phyloP scores from a whole-genome alignment of 2,329 filamentous ascomycete species.

The Ophiostoma ips region DNA sequence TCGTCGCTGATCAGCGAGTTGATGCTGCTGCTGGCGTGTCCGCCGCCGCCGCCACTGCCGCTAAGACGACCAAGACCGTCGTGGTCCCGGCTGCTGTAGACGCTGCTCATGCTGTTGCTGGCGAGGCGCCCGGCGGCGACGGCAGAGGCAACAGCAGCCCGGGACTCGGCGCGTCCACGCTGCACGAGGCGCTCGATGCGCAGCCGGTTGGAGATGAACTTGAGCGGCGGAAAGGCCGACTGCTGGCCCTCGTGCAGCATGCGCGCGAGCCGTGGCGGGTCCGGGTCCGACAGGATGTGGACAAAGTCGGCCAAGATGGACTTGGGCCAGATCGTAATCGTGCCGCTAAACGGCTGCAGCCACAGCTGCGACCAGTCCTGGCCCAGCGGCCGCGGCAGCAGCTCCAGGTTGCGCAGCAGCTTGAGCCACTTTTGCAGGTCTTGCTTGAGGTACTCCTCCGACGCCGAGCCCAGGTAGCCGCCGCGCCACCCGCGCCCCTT shows the following conservation, averaged over 20 bases:
- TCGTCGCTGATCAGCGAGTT: slow-evolving; percentile 9
- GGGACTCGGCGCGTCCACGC: slow-evolving; percentile 33
- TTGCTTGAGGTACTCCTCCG: slow-evolving; percentile 90
- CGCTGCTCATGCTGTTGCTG: background rate
- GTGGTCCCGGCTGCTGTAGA: background rate
- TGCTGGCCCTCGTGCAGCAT: slow-evolving; percentile 90
- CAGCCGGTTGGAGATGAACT: slow-evolving; percentile 79
- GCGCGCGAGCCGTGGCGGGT: slow-evolving; percentile 55
- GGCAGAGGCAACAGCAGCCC: background rate
- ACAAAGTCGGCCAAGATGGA: slow-evolving; percentile 65
- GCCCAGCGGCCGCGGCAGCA: slow-evolving; percentile 76
- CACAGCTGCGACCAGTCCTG: slow-evolving; percentile 97
- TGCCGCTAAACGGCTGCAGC: slow-evolving; percentile 89
- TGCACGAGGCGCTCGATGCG: slow-evolving; percentile 64
- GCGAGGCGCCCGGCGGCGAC: background rate
- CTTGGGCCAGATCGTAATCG: slow-evolving; percentile 92
- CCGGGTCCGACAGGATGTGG: slow-evolving; percentile 76
- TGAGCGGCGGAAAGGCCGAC: slow-evolving; percentile 78
- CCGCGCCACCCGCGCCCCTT: slow-evolving; percentile 90
- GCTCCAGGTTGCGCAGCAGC: slow-evolving; percentile 80
- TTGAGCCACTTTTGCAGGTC: slow-evolving; percentile 97
- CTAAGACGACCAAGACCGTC: too few relatives aligned
- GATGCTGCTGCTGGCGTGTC: slow-evolving; percentile 8
- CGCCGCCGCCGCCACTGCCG: too few relatives aligned
- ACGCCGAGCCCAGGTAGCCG: slow-evolving; percentile 81